Percentiles rank a stretch among this genome's conserved stretches.
Evolutionary conservation across 306 rosid genomes (phyloP).

Genomic region (Fragaria iinumae): DNA sequence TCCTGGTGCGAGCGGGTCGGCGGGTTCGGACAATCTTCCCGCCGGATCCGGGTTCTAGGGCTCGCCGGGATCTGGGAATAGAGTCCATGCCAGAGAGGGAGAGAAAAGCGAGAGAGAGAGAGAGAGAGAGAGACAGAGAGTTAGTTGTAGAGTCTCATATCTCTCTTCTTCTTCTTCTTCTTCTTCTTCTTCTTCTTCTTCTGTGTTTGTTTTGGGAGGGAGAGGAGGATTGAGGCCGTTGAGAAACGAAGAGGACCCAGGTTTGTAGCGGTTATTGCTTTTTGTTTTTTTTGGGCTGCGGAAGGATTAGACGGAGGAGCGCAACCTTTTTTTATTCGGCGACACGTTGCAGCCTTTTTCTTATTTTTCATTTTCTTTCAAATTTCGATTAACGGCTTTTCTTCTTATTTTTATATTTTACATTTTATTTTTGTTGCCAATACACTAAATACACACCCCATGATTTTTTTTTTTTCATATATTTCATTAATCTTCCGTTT

Average conservation of each 20-base stretch:
- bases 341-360: background rate
- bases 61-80: slow-evolving; percentile 51
- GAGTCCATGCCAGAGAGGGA: slow-evolving; percentile 48
- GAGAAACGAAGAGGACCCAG: background rate
- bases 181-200: background rate
- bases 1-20: slow-evolving; percentile 39
- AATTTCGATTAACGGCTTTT: background rate
- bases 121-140: background rate
- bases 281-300: background rate
- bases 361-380: background rate
- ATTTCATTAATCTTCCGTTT: too few relatives aligned
- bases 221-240: background rate
- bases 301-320: background rate
- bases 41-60: slow-evolving; percentile 53
- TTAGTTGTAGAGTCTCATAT: background rate
- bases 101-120: background rate
- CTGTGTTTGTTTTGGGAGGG: background rate
- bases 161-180: background rate
- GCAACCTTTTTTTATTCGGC: background rate
- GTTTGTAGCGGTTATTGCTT: background rate
- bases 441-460: too few relatives aligned
- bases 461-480: too few relatives aligned
- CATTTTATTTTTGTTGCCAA: background rate
- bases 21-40: slow-evolving; percentile 75
- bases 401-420: too few relatives aligned